A percentile compares a stretch with the other conserved stretches of the same genome.
Evolutionary conservation across 108 stramenopile species (phyloP).

Genomic region (Schizochytrium sp.): DNA sequence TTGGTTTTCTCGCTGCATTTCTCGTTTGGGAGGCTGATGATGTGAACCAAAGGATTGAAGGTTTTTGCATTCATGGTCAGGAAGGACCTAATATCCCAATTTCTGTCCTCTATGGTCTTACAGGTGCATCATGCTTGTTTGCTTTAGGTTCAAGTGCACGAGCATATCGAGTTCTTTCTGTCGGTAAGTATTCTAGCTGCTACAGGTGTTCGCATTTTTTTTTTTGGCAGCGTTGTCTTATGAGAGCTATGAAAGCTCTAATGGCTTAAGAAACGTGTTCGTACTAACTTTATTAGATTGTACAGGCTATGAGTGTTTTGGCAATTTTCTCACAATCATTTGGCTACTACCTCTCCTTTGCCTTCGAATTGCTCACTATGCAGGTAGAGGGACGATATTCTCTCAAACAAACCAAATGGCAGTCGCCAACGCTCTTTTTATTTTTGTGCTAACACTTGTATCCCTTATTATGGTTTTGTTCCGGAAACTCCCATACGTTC

Average conservation of each 20-base stretch:
- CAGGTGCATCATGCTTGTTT: background rate
- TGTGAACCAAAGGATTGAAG: background rate
- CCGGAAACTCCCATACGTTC: constrained; percentile 7
- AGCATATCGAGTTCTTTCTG: background rate
- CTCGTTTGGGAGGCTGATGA: background rate
- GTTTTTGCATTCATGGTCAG: background rate
- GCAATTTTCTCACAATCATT: background rate
- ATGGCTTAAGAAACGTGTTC: too few relatives aligned
- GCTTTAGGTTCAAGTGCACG: background rate
- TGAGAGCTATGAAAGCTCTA: too few relatives aligned
- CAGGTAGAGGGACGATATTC: background rate
- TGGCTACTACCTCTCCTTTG: background rate
- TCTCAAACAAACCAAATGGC: background rate
- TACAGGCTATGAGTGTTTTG: constrained; percentile 4
- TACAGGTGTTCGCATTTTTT: too few relatives aligned
- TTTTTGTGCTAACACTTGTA: background rate
- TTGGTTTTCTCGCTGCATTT: constrained; percentile 1
- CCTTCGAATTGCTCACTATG: background rate
- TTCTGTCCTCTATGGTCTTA: constrained; percentile 8
- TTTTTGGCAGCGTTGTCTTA: too few relatives aligned
- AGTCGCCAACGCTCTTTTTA: background rate
- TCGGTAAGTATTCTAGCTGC: background rate
- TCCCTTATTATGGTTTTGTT: background rate
- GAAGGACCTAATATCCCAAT: background rate
- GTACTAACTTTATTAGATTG: too few relatives aligned